These are phyloP conservation scores for Triadica sebifera DNA, from an alignment of 345 rosid genomes.

Conservation along the genomic window DNA sequence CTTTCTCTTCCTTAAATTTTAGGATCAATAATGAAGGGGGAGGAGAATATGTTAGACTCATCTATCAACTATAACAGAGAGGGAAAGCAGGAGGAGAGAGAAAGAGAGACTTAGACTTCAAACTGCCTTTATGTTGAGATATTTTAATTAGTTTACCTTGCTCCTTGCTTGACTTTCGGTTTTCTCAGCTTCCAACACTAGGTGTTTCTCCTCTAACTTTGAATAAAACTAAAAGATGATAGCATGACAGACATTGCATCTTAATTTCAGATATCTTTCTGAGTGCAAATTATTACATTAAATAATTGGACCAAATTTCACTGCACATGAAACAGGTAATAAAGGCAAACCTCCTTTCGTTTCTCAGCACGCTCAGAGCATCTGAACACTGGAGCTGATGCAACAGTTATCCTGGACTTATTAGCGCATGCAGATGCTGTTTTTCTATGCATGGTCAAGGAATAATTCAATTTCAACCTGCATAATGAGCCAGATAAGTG, in stretches of 20 bases:
- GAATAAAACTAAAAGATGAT: slow-evolving; percentile 54
- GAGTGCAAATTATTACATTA: not conserved
- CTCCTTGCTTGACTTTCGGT: slow-evolving; percentile 68
- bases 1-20: slow-evolving; percentile 33
- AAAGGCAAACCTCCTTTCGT: slow-evolving; percentile 68
- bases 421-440: slow-evolving; percentile 53
- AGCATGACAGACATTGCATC: slow-evolving; percentile 10
- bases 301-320: slow-evolving; percentile 1
- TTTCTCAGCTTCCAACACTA: slow-evolving; percentile 76
- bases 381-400: slow-evolving; percentile 76
- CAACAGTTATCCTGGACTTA: slow-evolving; percentile 52
- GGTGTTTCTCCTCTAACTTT: slow-evolving; percentile 83
- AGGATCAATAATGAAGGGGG: not conserved
- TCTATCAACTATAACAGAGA: not conserved
- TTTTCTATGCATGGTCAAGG: slow-evolving; percentile 67
- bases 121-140: not conserved
- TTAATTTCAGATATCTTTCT: not conserved
- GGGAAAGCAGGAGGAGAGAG: not conserved
- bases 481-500: not conserved
- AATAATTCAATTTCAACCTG: slow-evolving; percentile 5
- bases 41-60: slow-evolving; percentile 13
- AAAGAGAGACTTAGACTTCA: not conserved
- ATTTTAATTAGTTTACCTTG: slow-evolving; percentile 46
- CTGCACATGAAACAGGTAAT: not conserved
- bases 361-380: slow-evolving; percentile 81